These are phyloP conservation scores for Malassezia japonica DNA, from an alignment of 1,284 basidiomycete genomes.

Conservation along the genomic window DNA sequence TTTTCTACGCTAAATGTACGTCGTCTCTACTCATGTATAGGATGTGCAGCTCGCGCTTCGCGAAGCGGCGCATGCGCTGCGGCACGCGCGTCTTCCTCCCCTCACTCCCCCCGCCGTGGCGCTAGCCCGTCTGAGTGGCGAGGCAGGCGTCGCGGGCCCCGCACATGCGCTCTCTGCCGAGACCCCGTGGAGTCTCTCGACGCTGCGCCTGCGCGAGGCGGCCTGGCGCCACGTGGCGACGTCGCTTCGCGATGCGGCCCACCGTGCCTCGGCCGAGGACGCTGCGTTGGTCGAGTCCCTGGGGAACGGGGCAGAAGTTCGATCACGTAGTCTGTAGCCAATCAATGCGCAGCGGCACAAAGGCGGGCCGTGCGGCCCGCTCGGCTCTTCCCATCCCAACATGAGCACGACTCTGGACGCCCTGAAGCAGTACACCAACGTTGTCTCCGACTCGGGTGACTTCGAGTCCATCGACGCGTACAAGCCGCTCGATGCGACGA, in stretches of 20 bases:
- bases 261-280: background rate
- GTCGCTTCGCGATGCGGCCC: slow-evolving; percentile 1
- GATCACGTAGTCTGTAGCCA: background rate
- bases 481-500: slow-evolving; percentile 49
- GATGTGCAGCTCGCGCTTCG: slow-evolving; percentile 16
- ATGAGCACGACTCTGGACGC: slow-evolving; percentile 33
- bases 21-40: slow-evolving; percentile 1
- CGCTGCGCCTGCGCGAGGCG: slow-evolving; percentile 12
- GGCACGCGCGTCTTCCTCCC: slow-evolving; percentile 15
- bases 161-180: background rate
- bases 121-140: slow-evolving; percentile 12
- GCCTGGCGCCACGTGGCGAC: slow-evolving; percentile 16
- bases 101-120: slow-evolving; percentile 10
- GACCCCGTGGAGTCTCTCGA: slow-evolving; percentile 11
- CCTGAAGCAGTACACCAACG: slow-evolving; percentile 45
- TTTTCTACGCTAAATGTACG: slow-evolving; percentile 13
- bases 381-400: background rate
- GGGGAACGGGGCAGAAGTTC: background rate
- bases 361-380: background rate
- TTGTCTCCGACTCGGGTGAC: slow-evolving; percentile 48
- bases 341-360: too few species aligned
- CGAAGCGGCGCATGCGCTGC: slow-evolving; percentile 16
- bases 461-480: slow-evolving; percentile 46
- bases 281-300: background rate
- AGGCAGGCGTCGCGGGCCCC: slow-evolving; percentile 13